These are phyloP conservation scores for Butyriboletus loyo DNA, from an alignment of 768 basidiomycete genomes.

Conservation along the genomic window DNA sequence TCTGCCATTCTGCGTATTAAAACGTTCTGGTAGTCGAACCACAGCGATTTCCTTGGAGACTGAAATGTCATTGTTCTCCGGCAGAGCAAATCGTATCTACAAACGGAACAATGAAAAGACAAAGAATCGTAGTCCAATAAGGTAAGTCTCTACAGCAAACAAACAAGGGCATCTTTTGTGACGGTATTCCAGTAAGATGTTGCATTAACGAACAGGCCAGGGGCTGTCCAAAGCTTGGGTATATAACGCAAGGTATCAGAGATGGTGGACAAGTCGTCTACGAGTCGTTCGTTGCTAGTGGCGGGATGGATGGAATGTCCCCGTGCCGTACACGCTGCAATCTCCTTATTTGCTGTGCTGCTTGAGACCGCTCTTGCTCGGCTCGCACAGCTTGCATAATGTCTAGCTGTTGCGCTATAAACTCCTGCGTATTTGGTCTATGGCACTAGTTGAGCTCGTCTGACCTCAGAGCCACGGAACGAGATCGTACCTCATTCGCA, in stretches of 20 bases:
- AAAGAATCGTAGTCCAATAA: slow-evolving; percentile 12
- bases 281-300: slow-evolving; percentile 25
- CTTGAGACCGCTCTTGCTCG: slow-evolving; percentile 74
- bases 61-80: slow-evolving; percentile 24
- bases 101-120: slow-evolving; percentile 22
- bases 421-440: slow-evolving; percentile 79
- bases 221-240: slow-evolving; percentile 15
- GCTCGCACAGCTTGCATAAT: slow-evolving; percentile 80
- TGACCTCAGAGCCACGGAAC: not conserved
- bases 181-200: not conserved
- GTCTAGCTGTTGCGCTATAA: slow-evolving; percentile 82
- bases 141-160: slow-evolving; percentile 16
- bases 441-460: slow-evolving; percentile 1
- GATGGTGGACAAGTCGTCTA: slow-evolving; percentile 7
- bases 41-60: slow-evolving; percentile 25
- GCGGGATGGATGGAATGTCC: slow-evolving; percentile 26
- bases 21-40: not conserved
- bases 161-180: not conserved
- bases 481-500: slow-evolving; percentile 84
- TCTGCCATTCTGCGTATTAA: not conserved
- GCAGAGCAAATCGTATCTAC: slow-evolving; percentile 7
- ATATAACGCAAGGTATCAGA: slow-evolving; percentile 27
- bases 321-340: slow-evolving; percentile 49
- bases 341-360: slow-evolving; percentile 57
- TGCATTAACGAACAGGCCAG: slow-evolving; percentile 1